phyloP scores from a whole-genome alignment of 345 rosid genomes.

The Cardamine occulta region DNA sequence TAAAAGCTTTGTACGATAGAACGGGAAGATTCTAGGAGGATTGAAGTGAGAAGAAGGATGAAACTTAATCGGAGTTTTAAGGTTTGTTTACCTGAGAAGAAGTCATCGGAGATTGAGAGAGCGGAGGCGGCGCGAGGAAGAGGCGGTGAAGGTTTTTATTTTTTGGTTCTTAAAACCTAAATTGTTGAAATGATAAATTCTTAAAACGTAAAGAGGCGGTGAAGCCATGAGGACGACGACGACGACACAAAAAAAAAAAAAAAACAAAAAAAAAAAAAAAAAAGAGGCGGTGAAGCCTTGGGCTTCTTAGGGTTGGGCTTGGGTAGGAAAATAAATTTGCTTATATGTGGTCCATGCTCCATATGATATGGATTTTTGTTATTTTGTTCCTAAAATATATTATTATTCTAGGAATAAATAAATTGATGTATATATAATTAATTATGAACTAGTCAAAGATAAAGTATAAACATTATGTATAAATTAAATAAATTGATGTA shows the following conservation, averaged over 20 bases:
- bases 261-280: too few species aligned
- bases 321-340: background rate
- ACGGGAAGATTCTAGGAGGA: background rate
- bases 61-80: background rate
- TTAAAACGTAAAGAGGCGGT: background rate
- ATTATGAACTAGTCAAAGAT: too few species aligned
- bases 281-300: background rate
- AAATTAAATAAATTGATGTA: too few species aligned
- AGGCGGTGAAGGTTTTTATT: background rate
- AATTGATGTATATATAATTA: too few species aligned
- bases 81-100: constrained; percentile 20
- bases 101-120: background rate
- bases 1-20: background rate
- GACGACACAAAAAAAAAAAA: too few species aligned
- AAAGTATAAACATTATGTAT: too few species aligned
- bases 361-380: too few species aligned
- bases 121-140: constrained; percentile 17
- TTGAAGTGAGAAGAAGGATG: background rate
- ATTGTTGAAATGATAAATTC: background rate
- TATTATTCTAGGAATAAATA: too few species aligned
- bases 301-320: background rate
- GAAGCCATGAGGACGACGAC: too few species aligned
- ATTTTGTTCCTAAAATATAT: too few species aligned
- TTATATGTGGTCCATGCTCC: background rate
- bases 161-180: background rate